Base-by-base conservation (phyloP, 2,329 filamentous ascomycete species). In the Botrytis pseudocinerea region DNA sequence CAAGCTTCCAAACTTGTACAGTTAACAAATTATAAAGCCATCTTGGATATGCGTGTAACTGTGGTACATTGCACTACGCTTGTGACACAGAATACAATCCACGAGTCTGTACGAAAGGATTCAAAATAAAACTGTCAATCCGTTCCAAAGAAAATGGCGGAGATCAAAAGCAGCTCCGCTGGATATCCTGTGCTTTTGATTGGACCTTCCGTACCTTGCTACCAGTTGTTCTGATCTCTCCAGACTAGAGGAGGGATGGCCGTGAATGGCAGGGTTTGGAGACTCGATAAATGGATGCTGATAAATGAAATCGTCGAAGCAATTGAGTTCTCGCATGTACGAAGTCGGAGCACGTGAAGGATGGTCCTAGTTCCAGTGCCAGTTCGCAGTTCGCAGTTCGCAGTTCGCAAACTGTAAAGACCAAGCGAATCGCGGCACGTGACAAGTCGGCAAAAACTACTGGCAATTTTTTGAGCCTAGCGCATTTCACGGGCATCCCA, bases 401-500 rank as follows among this genome's bases (percentile, higher is more conserved):
- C 10, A 63, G 44, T n/a, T 54, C 48, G 48, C 48, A 54, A 66
- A 54, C 5, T 38, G 48, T 68, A 32, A 68, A 57, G 65, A 57
- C 40, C 54, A 68, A 42, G 48, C 65, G 65, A 68, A 25, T 5
- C 0, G 0, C 1, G 7, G 0, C 64, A 68, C 65, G 65, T 68
- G 65, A 57, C 8, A 25, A 4, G 16, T 28, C 65, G 65, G 48
- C 25, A 42, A 68, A 57, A 68, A 42, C 65, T 68, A 57, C 65
- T 42, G 22, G 18, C 9, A 66, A 32, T 51, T 51, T 57, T 71
- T 71, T 44, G 44, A 71, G 69, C 44, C 38, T 71, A 71, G 69
- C 69, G 69, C 69, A 64, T 71, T 68, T 65, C 25, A 57, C 48
- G 46, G 69, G 69, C 61, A 66, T 65, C 69, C 60, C 69, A 71